These are phyloP conservation scores for Globisporangium polare DNA, from an alignment of 352 stramenopile species.

Conservation along the genomic window DNA sequence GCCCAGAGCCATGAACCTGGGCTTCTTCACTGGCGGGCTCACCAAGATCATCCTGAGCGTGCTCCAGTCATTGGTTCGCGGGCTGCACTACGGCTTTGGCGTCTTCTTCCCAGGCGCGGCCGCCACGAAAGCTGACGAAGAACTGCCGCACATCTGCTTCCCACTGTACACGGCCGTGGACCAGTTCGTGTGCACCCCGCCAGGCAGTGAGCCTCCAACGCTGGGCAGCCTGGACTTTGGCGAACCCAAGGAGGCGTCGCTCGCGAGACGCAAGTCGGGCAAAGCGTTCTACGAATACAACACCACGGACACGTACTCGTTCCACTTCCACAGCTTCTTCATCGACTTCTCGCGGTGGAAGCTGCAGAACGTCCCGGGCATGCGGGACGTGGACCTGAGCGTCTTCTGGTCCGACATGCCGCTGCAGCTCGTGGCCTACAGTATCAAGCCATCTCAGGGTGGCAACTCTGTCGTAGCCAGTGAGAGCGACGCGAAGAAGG, in stretches of 20 bases:
- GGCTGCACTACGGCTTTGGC: conserved; percentile 57
- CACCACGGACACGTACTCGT: conserved; percentile 61
- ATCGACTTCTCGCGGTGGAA: conserved; percentile 62
- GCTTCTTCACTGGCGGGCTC: conserved; percentile 48
- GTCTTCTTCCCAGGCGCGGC: conserved; percentile 21
- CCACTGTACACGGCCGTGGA: conserved; percentile 61
- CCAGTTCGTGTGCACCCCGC: conserved; percentile 53
- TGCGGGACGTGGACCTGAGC: conserved; percentile 39
- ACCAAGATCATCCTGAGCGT: conserved; percentile 54
- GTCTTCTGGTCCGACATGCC: conserved; percentile 64
- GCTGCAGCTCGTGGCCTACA: conserved; percentile 54
- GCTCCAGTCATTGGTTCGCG: conserved; percentile 46
- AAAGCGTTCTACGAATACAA: conserved; percentile 48
- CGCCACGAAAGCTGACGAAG: conserved; percentile 29
- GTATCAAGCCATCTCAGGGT: conserved; percentile 18
- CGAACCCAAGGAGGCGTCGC: conserved; percentile 33
- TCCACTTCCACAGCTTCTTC: conserved; percentile 72
- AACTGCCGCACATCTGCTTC: conserved; percentile 65
- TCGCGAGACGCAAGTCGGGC: conserved; percentile 27
- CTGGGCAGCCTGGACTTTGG: conserved; percentile 53
- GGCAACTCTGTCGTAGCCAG: not conserved
- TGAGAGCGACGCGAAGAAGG: conserved; percentile 23
- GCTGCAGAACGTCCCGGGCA: conserved; percentile 44
- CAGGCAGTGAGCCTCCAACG: conserved; percentile 24
- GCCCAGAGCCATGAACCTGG: conserved; percentile 41